phyloP scores from a whole-genome alignment of 2,329 filamentous ascomycete genomes.

The Cordyceps militaris region DNA sequence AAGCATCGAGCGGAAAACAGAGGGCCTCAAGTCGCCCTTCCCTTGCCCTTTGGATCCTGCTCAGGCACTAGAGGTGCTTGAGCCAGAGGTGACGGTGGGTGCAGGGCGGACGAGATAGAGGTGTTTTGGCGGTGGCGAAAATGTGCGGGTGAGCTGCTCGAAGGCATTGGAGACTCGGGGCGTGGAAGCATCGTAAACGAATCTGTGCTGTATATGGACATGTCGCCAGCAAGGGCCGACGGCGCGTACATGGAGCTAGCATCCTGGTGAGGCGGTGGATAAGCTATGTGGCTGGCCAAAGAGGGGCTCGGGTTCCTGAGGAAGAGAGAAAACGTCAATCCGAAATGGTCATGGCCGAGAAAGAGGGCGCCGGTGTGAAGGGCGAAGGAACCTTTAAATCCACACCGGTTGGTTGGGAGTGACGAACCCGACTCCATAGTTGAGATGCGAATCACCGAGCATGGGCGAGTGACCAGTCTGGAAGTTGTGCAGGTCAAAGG shows the following conservation, averaged over 20 bases:
- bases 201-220: constrained; percentile 32
- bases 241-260: constrained; percentile 27
- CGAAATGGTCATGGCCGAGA: constrained; percentile 35
- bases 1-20: constrained; percentile 18
- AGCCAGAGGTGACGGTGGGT: constrained; percentile 29
- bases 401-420: constrained; percentile 56
- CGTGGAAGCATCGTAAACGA: constrained; percentile 37
- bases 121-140: constrained; percentile 31
- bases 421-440: constrained; percentile 50
- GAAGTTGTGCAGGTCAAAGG: constrained; percentile 40
- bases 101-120: constrained; percentile 28
- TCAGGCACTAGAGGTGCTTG: constrained; percentile 25
- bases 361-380: constrained; percentile 33
- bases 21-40: constrained; percentile 23
- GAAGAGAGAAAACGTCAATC: constrained; percentile 44
- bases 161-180: constrained; percentile 38
- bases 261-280: constrained; percentile 38
- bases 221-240: constrained; percentile 28
- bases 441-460: constrained; percentile 37
- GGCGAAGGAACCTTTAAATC: constrained; percentile 41
- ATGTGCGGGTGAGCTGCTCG: constrained; percentile 22
- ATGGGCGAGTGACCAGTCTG: constrained; percentile 39
- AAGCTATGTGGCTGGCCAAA: constrained; percentile 36
- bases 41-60: constrained; percentile 30
- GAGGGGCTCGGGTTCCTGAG: constrained; percentile 35